Evolutionary conservation across 257 asterid genomes (phyloP), one percentile per base, ranked within the genome.

Genomic region (Solanum appendiculatum): DNA sequence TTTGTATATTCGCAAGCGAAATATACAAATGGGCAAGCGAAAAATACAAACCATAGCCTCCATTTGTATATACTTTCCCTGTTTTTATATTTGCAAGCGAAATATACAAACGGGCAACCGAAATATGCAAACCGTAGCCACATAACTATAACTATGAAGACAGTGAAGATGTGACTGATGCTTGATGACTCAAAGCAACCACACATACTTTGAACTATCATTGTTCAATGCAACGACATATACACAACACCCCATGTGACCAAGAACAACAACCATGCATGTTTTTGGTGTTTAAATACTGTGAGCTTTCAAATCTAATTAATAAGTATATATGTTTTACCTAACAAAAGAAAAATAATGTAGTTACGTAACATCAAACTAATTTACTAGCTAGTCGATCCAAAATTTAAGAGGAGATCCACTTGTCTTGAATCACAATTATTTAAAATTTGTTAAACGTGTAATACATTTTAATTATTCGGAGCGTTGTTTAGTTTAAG

Each of bases 111-210:
- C 18, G 18, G 18, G 2, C 0, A 0, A 5, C 8, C 8, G 21
- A 58, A 21, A 58, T 58, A 58, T 21, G 21, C 1, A 21, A 0
- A 23, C 23, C 21, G 2, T 15, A n/a, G n/a, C n/a, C n/a, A n/a
- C n/a, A n/a, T n/a, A n/a, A n/a, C n/a, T n/a, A n/a, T n/a, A n/a
- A n/a, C n/a, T n/a, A n/a, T n/a, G n/a, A n/a, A n/a, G n/a, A n/a
- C n/a, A n/a, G 29, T 58, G 36, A 69, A 51, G 92, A 88, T 77
- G 90, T 87, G 93, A 90, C 93, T 44, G 37, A 3, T 87, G 90
- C 78, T 40, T 13, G 42, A 23, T 74, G 89, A 75, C 84, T 86
- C 83, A 78, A 88, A 86, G 56, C 89, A 86, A 87, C 89, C 90
- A 87, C 82, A 86, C 91, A 88, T 74, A 82, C 83, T 68, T 68